Evolutionary conservation across 768 basidiomycete genomes (phyloP), one percentile per base, ranked within the genome.

Genomic region (Psilocybe sp.): DNA sequence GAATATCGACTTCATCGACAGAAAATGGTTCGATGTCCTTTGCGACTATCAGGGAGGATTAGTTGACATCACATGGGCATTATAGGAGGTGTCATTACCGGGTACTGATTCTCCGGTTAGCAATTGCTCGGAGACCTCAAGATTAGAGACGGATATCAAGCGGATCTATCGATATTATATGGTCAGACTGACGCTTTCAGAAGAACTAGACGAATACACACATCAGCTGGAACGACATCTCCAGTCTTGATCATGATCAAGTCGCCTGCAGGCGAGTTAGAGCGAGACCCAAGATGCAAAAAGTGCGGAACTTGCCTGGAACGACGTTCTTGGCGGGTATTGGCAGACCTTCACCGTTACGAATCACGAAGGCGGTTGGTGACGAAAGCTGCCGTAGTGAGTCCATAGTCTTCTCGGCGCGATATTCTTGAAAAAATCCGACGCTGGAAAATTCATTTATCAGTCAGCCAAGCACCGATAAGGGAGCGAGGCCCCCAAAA

Each of bases 51-150:
- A 28, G 39, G 19, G 36, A 18, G 36, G 1, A 12, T 28, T 37
- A 4, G 39, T n/a, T 44, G 13, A 44, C 14, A 41, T 36, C 35
- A 23, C n/a, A 37, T 2, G 44, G 9, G 31, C 33, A 10, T 3
- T 40, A 42, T 13, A 16, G 4, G 12, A 54, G 13, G 23, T 36
- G 13, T 32, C 58, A 37, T n/a, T 44, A 68, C 68, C 77, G 39
- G 78, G 79, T 33, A 79, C 55, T 12, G 75, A 75, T 60, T 80
- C 79, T 50, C 77, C 78, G 0, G 79, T 82, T 40, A 82, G 63
- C 12, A 80, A 67, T 19, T 76, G 75, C 54, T 82, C 79, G 35
- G 76, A 76, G 19, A 70, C 64, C 59, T 79, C 78, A 31, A 79
- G 64, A 54, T 77, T 76, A 14, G 73, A 74, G 7, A 72, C 72